phyloP scores from a whole-genome alignment of 352 stramenopile genomes.

The Globisporangium nunn region DNA sequence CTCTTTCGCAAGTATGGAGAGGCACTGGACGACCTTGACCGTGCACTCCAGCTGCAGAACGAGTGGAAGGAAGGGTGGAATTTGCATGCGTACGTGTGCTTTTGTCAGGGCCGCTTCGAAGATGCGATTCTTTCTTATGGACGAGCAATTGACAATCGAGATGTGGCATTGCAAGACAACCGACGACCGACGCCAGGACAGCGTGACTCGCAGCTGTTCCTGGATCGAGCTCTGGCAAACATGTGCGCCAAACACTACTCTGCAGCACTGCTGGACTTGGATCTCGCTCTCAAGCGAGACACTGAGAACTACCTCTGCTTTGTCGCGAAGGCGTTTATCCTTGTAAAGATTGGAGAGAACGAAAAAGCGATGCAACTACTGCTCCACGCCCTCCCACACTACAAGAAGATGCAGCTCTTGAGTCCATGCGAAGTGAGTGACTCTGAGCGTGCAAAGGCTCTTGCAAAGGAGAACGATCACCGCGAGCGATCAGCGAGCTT shows the following conservation, averaged over 20 bases:
- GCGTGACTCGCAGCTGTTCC: constrained; percentile 25
- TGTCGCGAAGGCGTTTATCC: constrained; percentile 33
- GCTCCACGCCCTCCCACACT: constrained; percentile 23
- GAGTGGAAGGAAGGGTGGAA: constrained; percentile 37
- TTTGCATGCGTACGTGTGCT: constrained; percentile 35
- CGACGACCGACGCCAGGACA: constrained; percentile 1
- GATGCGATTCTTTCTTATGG: constrained; percentile 28
- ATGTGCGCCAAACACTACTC: constrained; percentile 18
- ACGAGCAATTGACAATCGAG: constrained; percentile 15
- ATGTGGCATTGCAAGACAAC: background rate
- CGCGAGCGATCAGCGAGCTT: constrained; percentile 2
- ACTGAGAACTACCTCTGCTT: constrained; percentile 35
- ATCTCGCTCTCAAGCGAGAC: constrained; percentile 32
- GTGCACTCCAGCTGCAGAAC: constrained; percentile 20
- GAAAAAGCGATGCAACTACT: constrained; percentile 19
- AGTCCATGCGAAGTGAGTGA: constrained; percentile 20
- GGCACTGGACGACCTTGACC: constrained; percentile 21
- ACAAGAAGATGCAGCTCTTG: constrained; percentile 25
- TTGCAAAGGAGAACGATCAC: constrained; percentile 9
- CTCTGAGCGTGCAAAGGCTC: constrained; percentile 16
- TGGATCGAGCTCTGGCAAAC: constrained; percentile 27
- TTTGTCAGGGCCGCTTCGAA: constrained; percentile 25
- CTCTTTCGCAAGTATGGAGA: constrained; percentile 25
- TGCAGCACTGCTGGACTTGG: constrained; percentile 23
- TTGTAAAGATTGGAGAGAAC: constrained; percentile 14